Base-by-base conservation (phyloP, 345 rosid genomes). In the Dimocarpus longan region DNA sequence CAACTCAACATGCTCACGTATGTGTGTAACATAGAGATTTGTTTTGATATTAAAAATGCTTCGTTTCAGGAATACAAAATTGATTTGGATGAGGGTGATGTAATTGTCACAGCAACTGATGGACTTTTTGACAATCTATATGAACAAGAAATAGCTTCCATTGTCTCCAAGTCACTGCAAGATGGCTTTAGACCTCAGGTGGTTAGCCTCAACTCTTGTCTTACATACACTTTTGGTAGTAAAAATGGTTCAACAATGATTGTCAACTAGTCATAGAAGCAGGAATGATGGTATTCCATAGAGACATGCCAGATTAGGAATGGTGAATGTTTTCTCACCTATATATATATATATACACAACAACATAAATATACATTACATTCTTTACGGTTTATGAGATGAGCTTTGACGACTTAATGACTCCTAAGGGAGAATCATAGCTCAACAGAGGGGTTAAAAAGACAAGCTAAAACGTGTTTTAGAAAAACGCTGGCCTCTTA, bases 71-170 rank as follows among this genome's bases (percentile, higher is more conserved):
- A 62, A 18, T 91, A 88, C 87, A 77, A 80, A 73, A 75, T 88
- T 70, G 82, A 81, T 68, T 50, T 94, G 82, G 85, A 85, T 44
- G 94, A 90, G 76, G 92, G 80, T 19, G 98, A 94, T 73, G 81
- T 89, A 60, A 71, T 90, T 52, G 54, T 94, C 71, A 77, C 82
- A 26, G 95, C 91, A 43, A 90, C 90, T 11, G 89, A 91, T 88
- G 97, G 98, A 60, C 92, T 94, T 68, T 92, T 91, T 79, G 88
- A 94, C 85, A 94, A 94, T 76, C 81, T 94, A 8, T 92, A 87
- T n/a, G 90, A 86, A 73, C 84, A 82, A 89, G 92, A 90, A 79
- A 88, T 94, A 67, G 89, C 84, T 82, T 86, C 85, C 44, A 71
- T 89, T 43, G 85, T 85, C 77, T 50, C 77, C 80, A 83, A 71